Conservation (phyloP, 2,329 filamentous ascomycete species). For the Colletotrichum plurivorum region DNA sequence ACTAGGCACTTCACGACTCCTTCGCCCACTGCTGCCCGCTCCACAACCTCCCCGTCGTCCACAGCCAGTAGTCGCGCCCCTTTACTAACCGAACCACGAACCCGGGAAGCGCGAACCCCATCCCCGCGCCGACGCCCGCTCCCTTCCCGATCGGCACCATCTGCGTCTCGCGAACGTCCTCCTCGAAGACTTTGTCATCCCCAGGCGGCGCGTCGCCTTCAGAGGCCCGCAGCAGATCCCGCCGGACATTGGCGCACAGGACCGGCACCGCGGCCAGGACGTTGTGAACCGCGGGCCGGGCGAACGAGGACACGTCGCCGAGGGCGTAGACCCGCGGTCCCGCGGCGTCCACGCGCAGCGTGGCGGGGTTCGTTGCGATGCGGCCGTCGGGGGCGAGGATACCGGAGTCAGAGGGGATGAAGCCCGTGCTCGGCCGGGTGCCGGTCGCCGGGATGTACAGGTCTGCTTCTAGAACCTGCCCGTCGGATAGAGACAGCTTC, state of each 20-base stretch:
- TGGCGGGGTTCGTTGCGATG: slow-evolving; percentile 53
- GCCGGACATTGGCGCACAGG: slow-evolving; percentile 62
- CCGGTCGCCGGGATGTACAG: slow-evolving; percentile 64
- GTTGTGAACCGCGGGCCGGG: slow-evolving; percentile 58
- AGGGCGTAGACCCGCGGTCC: slow-evolving; percentile 59
- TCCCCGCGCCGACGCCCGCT: slow-evolving; percentile 60
- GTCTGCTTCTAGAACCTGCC: slow-evolving; percentile 56
- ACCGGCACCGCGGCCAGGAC: slow-evolving; percentile 58
- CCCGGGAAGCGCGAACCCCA: slow-evolving; percentile 59
- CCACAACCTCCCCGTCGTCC: slow-evolving; percentile 63
- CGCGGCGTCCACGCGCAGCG: slow-evolving; percentile 52
- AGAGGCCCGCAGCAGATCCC: slow-evolving; percentile 59
- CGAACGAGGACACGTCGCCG: slow-evolving; percentile 59
- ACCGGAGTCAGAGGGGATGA: slow-evolving; percentile 45
- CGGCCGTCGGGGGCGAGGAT: slow-evolving; percentile 54
- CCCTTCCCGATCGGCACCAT: slow-evolving; percentile 62
- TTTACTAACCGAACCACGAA: slow-evolving; percentile 64
- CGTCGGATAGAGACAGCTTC: slow-evolving; percentile 56
- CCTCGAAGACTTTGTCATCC: slow-evolving; percentile 53
- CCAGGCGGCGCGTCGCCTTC: slow-evolving; percentile 41
- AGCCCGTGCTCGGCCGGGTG: slow-evolving; percentile 56
- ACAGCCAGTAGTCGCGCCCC: slow-evolving; percentile 66
- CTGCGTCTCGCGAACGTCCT: slow-evolving; percentile 61
- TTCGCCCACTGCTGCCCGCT: slow-evolving; percentile 66
- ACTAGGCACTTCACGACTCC: slow-evolving; percentile 46